A percentile compares a stretch with the other conserved stretches of the same genome.
Evolutionary conservation across 371 early-diverging fungal species (phyloP).

Genomic region (Synchytrium microbalum): DNA sequence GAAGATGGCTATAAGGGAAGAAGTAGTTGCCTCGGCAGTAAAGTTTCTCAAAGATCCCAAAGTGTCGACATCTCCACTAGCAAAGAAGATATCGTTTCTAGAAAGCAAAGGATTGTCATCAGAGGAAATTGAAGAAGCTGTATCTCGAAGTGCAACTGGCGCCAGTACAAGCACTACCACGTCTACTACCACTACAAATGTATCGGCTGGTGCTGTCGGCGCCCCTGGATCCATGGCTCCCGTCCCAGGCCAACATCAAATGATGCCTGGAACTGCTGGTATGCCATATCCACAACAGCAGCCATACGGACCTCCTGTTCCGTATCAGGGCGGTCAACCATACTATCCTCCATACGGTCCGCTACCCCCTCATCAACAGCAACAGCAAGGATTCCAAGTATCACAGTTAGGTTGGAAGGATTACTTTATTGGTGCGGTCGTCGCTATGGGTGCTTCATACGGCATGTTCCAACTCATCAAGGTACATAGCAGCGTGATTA

Average conservation of each 20-base stretch:
- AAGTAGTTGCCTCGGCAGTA: constrained; percentile 78
- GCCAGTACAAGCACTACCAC: constrained; percentile 22
- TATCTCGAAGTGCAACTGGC: constrained; percentile 31
- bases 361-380: constrained; percentile 5
- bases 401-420: constrained; percentile 83
- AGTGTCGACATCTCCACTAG: constrained; percentile 77
- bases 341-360: constrained; percentile 14
- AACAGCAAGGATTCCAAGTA: constrained; percentile 30
- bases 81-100: constrained; percentile 86
- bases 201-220: constrained; percentile 10
- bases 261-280: constrained; percentile 1
- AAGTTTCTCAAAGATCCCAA: constrained; percentile 89
- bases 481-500: constrained; percentile 38
- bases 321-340: constrained; percentile 1
- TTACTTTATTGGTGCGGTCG: constrained; percentile 79
- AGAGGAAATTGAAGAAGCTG: constrained; percentile 87
- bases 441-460: constrained; percentile 80
- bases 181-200: constrained; percentile 12
- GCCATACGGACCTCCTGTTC: constrained; percentile 2
- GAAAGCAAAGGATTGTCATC: constrained; percentile 89
- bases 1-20: constrained; percentile 36
- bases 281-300: constrained; percentile 15
- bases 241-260: neutral
- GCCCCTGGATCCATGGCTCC: constrained; percentile 1
- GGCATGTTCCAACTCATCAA: constrained; percentile 70